These are phyloP conservation scores for Fulvia fulva DNA, from an alignment of 2,329 filamentous ascomycete species.

Conservation along the genomic window DNA sequence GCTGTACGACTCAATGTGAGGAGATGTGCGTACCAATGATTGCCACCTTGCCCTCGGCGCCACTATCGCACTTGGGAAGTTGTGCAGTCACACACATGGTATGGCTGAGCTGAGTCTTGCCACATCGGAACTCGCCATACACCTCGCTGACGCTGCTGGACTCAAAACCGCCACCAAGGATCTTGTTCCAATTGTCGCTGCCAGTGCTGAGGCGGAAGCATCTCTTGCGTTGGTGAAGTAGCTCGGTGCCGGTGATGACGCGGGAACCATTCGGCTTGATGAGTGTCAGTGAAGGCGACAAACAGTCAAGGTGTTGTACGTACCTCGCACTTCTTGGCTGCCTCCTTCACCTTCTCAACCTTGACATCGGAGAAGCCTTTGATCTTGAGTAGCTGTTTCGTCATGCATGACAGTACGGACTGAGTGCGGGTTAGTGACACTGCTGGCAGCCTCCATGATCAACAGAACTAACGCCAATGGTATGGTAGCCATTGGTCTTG, in stretches of 20 bases:
- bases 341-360: slow-evolving; percentile 68
- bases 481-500: slow-evolving; percentile 60
- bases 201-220: slow-evolving; percentile 65
- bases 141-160: slow-evolving; percentile 67
- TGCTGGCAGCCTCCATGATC: background rate
- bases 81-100: slow-evolving; percentile 65
- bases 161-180: slow-evolving; percentile 62
- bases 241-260: slow-evolving; percentile 64
- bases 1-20: background rate
- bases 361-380: slow-evolving; percentile 68
- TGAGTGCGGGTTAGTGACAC: slow-evolving; percentile 27
- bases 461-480: slow-evolving; percentile 52
- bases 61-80: slow-evolving; percentile 54
- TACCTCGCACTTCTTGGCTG: slow-evolving; percentile 58
- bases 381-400: slow-evolving; percentile 60
- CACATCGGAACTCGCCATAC: slow-evolving; percentile 61
- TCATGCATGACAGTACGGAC: slow-evolving; percentile 59
- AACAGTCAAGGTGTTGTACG: slow-evolving; percentile 11
- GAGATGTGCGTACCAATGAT: slow-evolving; percentile 52
- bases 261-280: slow-evolving; percentile 54
- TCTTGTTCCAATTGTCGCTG: slow-evolving; percentile 64
- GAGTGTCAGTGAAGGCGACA: slow-evolving; percentile 9
- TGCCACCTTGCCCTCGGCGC: slow-evolving; percentile 64
- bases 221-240: slow-evolving; percentile 58
- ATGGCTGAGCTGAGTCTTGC: slow-evolving; percentile 66